phyloP scores from a whole-genome alignment of 2,329 filamentous ascomycete species.

The Dothideomycetidae sp. region DNA sequence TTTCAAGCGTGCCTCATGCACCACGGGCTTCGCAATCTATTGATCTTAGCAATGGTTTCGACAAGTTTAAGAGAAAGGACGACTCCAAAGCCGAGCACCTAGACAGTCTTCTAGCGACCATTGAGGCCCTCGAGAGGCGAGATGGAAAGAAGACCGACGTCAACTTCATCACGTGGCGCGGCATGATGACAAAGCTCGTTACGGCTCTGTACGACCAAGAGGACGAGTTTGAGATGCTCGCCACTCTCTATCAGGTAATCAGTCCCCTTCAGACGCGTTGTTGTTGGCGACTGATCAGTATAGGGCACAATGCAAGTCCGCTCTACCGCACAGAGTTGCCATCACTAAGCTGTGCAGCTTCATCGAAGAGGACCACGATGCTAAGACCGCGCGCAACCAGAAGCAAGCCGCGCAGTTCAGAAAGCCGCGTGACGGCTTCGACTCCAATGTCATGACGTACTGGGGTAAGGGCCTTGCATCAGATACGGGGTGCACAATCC shows the following conservation, averaged over 20 bases:
- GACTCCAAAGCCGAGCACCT: constrained; percentile 76
- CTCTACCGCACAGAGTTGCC: no score
- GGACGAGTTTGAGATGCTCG: constrained; percentile 94
- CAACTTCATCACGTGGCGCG: constrained; percentile 82
- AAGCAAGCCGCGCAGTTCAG: constrained; percentile 38
- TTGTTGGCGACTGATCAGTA: constrained; percentile 19
- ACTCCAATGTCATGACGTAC: constrained; percentile 70
- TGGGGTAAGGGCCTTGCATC: no score
- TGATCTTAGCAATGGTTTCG: constrained; percentile 68
- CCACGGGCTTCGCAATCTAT: constrained; percentile 38
- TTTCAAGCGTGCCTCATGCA: constrained; percentile 17
- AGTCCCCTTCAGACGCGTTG: constrained; percentile 8
- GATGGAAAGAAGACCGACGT: constrained; percentile 54
- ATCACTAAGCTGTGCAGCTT: constrained; percentile 41
- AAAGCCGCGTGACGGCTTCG: constrained; percentile 27
- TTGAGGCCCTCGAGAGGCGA: constrained; percentile 58
- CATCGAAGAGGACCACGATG: constrained; percentile 77
- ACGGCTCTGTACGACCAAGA: constrained; percentile 66
- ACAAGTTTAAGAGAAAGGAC: constrained; percentile 70
- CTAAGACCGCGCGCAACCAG: constrained; percentile 49
- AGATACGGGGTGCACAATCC: no score
- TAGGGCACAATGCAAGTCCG: constrained; percentile 42
- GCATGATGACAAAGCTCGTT: constrained; percentile 99
- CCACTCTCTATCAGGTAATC: constrained; percentile 71
- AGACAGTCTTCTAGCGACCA: constrained; percentile 63